A percentile compares a stretch with the other conserved stretches of the same genome.
Conservation (phyloP, 2,329 filamentous ascomycete species). For the Arthrobotrys musiformis region DNA sequence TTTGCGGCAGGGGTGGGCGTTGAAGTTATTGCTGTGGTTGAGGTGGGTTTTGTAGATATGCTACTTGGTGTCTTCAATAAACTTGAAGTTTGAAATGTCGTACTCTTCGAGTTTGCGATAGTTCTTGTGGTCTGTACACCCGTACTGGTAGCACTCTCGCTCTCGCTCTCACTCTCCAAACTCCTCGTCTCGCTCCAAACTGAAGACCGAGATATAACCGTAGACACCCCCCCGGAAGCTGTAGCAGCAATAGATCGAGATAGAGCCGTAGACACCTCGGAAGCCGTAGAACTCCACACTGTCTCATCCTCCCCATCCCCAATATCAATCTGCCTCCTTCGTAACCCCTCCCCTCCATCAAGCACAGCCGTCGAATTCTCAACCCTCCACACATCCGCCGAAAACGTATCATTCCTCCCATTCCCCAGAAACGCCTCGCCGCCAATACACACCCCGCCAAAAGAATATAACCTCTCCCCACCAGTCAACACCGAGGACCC, state of each 20-base stretch:
- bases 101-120: not conserved
- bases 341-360: not conserved
- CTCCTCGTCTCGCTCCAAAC: no score
- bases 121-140: no score
- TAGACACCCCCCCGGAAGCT: no score
- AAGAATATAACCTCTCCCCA: conserved; percentile 27
- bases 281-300: not conserved
- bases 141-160: not conserved
- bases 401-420: conserved; percentile 34
- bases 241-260: no score
- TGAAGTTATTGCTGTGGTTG: not conserved
- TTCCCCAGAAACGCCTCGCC: conserved; percentile 2
- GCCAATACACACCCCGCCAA: conserved; percentile 41
- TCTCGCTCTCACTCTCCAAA: not conserved
- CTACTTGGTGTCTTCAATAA: not conserved
- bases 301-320: no score
- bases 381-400: conserved; percentile 49
- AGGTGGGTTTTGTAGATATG: not conserved
- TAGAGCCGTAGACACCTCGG: not conserved
- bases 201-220: no score
- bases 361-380: conserved; percentile 22
- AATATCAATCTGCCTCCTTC: not conserved
- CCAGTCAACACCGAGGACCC: not conserved
- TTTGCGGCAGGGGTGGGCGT: not conserved
- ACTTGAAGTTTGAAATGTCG: not conserved